Evolutionary conservation across 2,329 filamentous ascomycete species (phyloP).

Genomic region (Clarireedia homoeocarpa): DNA sequence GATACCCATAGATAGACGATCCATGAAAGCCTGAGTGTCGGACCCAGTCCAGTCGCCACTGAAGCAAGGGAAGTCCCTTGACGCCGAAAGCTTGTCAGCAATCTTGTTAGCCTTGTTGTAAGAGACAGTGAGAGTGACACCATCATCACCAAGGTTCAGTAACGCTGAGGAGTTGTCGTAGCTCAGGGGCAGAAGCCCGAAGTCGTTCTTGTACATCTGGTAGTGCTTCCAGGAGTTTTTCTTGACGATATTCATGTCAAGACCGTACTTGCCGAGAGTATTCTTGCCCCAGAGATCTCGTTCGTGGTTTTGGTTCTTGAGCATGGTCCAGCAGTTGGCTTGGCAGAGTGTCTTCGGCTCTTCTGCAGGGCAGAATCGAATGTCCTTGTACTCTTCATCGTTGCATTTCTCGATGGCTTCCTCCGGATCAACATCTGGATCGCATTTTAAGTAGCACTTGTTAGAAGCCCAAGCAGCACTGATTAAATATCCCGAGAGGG

Average conservation of each 20-base stretch:
- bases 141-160: neutral
- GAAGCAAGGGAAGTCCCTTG: neutral
- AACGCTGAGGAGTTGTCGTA: neutral
- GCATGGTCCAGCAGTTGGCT: slow-evolving; percentile 4
- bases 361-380: neutral
- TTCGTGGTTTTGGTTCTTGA: slow-evolving; percentile 1
- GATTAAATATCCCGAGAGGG: neutral
- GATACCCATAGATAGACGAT: neutral
- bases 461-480: neutral
- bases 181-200: neutral
- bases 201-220: neutral
- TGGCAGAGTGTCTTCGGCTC: slow-evolving; percentile 1
- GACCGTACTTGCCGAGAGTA: neutral
- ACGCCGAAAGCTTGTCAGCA: neutral
- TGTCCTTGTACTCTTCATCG: neutral
- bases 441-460: slow-evolving; percentile 9
- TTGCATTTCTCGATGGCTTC: neutral
- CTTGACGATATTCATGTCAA: neutral
- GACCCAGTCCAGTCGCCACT: neutral
- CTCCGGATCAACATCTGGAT: neutral
- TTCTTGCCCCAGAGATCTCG: neutral
- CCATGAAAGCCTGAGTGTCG: neutral
- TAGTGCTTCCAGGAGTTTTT: neutral
- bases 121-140: neutral
- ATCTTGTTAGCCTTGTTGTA: neutral